These are phyloP conservation scores for Monosporascus sp. DNA, from an alignment of 2,329 filamentous ascomycete species.

Conservation along the genomic window DNA sequence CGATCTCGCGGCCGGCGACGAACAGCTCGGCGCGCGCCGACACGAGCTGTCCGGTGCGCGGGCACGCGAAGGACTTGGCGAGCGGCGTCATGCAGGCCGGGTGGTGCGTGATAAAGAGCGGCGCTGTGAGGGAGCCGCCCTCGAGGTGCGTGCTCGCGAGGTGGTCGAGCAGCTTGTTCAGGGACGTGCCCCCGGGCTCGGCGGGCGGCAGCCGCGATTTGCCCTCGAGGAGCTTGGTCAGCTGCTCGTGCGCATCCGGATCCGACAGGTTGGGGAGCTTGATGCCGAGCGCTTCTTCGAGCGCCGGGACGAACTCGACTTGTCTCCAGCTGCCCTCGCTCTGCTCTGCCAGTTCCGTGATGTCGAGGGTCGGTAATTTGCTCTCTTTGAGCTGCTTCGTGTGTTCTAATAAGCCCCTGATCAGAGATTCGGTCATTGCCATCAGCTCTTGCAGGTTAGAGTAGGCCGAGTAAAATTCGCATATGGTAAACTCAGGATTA, in stretches of 20 bases:
- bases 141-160: slow-evolving; percentile 76
- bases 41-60: slow-evolving; percentile 63
- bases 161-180: slow-evolving; percentile 71
- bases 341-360: slow-evolving; percentile 40
- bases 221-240: slow-evolving; percentile 51
- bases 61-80: slow-evolving; percentile 77
- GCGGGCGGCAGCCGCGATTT: slow-evolving; percentile 62
- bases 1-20: slow-evolving; percentile 72
- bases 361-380: slow-evolving; percentile 41
- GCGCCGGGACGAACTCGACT: slow-evolving; percentile 75
- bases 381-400: slow-evolving; percentile 40
- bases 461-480: slow-evolving; percentile 92
- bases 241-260: slow-evolving; percentile 50
- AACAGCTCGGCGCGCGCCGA: slow-evolving; percentile 84
- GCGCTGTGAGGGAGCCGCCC: slow-evolving; percentile 59
- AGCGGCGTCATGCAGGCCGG: slow-evolving; percentile 88
- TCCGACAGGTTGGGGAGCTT: slow-evolving; percentile 59
- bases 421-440: slow-evolving; percentile 65
- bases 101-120: slow-evolving; percentile 85
- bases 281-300: slow-evolving; percentile 64
- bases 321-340: slow-evolving; percentile 56
- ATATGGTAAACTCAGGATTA: slow-evolving; percentile 96
- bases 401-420: slow-evolving; percentile 54
- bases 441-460: slow-evolving; percentile 73
- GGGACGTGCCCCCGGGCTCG: slow-evolving; percentile 41